Percentiles rank a stretch among this genome's conserved stretches.
Evolutionary conservation across 352 stramenopile genomes (phyloP).

Genomic region (Pythium dissimile): DNA sequence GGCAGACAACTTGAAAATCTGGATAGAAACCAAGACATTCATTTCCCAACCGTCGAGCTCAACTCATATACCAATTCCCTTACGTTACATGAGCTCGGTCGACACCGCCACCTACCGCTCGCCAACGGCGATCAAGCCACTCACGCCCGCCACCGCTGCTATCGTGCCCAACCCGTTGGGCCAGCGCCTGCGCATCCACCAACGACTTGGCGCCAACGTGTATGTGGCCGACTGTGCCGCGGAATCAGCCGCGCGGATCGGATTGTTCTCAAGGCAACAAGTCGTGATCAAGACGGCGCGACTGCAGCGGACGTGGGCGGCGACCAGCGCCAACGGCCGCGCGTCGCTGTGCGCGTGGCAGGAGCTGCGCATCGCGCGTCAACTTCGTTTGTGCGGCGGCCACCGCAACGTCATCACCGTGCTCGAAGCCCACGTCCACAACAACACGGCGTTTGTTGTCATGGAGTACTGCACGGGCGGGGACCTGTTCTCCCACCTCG

Average conservation of each 20-base stretch:
- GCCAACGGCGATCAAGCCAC: neutral
- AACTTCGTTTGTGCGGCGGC: neutral
- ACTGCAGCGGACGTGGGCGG: neutral
- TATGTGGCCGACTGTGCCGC: neutral
- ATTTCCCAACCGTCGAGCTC: neutral
- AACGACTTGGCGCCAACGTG: neutral
- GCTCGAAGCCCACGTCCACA: neutral
- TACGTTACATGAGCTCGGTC: neutral
- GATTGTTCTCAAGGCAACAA: too few relatives aligned
- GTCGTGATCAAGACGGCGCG: constrained; percentile 10
- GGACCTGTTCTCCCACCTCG: constrained; percentile 13
- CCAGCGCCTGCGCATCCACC: constrained; percentile 4
- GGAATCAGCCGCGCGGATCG: neutral
- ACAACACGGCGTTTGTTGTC: constrained; percentile 2
- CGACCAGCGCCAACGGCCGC: neutral
- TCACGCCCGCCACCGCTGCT: neutral
- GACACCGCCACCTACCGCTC: neutral
- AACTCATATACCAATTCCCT: too few relatives aligned
- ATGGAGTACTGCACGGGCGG: constrained; percentile 10
- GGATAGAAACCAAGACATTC: constrained; percentile 1
- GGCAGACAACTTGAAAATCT: too few relatives aligned
- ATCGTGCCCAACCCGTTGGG: constrained; percentile 1
- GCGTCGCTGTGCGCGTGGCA: neutral
- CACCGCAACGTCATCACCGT: constrained; percentile 4
- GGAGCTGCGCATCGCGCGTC: constrained; percentile 1